phyloP scores from a whole-genome alignment of 345 rosid genomes.

The Abelmoschus esculentus region DNA sequence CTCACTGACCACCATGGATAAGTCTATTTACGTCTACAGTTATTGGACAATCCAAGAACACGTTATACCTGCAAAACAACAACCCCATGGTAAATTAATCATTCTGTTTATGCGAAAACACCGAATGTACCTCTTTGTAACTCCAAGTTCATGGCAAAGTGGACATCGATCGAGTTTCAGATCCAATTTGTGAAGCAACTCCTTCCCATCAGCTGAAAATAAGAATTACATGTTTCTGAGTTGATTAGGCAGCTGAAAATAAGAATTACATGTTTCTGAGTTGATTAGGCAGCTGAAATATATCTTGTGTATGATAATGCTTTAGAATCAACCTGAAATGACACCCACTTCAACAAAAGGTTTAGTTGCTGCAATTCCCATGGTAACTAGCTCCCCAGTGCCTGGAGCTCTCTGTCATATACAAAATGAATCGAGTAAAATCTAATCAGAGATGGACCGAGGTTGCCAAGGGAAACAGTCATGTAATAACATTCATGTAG shows the following conservation, averaged over 20 bases:
- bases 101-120: background rate
- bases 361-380: slow-evolving; percentile 27
- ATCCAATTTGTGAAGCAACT: slow-evolving; percentile 34
- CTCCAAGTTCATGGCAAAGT: slow-evolving; percentile 33
- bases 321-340: background rate
- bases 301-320: too few species aligned
- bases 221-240: too few species aligned
- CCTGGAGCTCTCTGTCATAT: slow-evolving; percentile 31
- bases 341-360: slow-evolving; percentile 37
- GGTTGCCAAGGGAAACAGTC: too few species aligned
- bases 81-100: background rate
- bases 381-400: slow-evolving; percentile 33
- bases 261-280: too few species aligned
- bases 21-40: slow-evolving; percentile 33
- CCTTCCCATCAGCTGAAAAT: slow-evolving; percentile 32
- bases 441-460: too few species aligned
- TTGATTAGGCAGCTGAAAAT: too few species aligned
- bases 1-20: slow-evolving; percentile 48
- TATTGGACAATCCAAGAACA: slow-evolving; percentile 40
- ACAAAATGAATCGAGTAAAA: background rate
- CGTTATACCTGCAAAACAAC: slow-evolving; percentile 28
- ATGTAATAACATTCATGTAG: background rate
- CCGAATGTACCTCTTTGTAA: slow-evolving; percentile 27
- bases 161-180: slow-evolving; percentile 28
- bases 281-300: too few species aligned